Evolutionary conservation across 2,329 filamentous ascomycete genomes (phyloP), one percentile per base, ranked within the genome.

Genomic region (Trichoderma endophyticum): DNA sequence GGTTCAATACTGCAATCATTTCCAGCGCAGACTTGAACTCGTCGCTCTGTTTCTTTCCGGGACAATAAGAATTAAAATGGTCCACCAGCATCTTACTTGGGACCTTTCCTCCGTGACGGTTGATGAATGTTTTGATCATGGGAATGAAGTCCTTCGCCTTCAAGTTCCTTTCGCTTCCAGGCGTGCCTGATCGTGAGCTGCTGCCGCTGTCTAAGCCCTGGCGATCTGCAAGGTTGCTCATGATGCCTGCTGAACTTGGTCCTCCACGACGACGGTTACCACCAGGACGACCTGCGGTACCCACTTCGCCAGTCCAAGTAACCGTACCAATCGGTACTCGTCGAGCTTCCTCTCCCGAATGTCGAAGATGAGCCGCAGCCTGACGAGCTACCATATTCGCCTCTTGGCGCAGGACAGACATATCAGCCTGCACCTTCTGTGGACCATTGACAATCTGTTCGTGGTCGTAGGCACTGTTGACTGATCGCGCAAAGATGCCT

Each of bases 381-480:
- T 92, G 86, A 0, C 91, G 89, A 3, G 94, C 95, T 3, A 97
- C 89, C 48, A 90, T 88, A 77, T 92, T 91, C 0, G 95, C 95
- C 81, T 98, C 94, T 11, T 90, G 88, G 75, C 93, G 91, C 62
- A 98, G 90, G 75, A 97, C 91, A 28, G 88, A 88, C 5, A 90
- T 90, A 77, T 97, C 93, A 0, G 94, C 92, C 73, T 90, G 87
- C 21, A 93, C 84, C 70, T 90, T 90, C 66, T 89, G 89, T 76
- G 90, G 92, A 51, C 92, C 92, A 75, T 91, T 93, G 77, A 98
- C 89, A 77, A 98, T 97, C 68, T 94, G 89, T 75, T 98, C 96
- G 79, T 99, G 96, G 77, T 98, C 93, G 59, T 98, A 89, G 0
- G 95, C 93, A n/a, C 92, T 94, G 77, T 97, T 94, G 1, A 98